Conservation (phyloP, 176 grass and related monocot species). For the Guadua angustifolia region DNA sequence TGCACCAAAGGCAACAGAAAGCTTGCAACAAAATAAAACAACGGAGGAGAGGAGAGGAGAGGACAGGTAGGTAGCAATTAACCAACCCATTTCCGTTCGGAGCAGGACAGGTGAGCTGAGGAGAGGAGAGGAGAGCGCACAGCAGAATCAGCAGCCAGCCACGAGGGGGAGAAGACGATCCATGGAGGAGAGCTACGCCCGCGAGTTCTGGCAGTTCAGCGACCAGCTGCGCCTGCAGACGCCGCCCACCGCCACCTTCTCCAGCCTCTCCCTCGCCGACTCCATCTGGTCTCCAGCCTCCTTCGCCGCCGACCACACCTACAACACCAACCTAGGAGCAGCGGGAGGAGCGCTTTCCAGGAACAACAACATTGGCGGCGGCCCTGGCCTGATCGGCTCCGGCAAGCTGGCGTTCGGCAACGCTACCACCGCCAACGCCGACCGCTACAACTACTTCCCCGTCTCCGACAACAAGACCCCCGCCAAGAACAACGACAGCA, state of each 20-base stretch:
- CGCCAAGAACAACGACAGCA: slow-evolving; percentile 27
- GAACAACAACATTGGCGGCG: background rate
- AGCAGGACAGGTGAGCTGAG: too few relatives aligned
- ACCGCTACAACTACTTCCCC: slow-evolving; percentile 58
- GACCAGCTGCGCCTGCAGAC: slow-evolving; percentile 89
- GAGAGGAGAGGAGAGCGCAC: too few relatives aligned
- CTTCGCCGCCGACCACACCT: background rate
- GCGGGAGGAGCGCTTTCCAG: too few relatives aligned
- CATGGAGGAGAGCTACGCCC: slow-evolving; percentile 50
- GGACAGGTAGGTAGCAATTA: too few relatives aligned
- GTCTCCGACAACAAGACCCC: slow-evolving; percentile 26
- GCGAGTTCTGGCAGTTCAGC: slow-evolving; percentile 92
- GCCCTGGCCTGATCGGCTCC: slow-evolving; percentile 51
- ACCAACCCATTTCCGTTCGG: too few relatives aligned
- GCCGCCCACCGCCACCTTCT: slow-evolving; percentile 45
- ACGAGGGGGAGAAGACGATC: slow-evolving; percentile 1
- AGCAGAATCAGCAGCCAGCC: too few relatives aligned
- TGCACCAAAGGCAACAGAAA: too few relatives aligned
- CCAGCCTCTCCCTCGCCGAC: slow-evolving; percentile 75
- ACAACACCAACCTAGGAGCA: background rate
- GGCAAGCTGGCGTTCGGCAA: slow-evolving; percentile 84
- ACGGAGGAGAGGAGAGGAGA: too few relatives aligned
- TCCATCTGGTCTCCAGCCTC: slow-evolving; percentile 73
- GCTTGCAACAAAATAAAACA: too few relatives aligned
- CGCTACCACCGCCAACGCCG: slow-evolving; percentile 48